Evolutionary conservation across 768 basidiomycete genomes (phyloP).

Genomic region (Coprinellus micaceus): DNA sequence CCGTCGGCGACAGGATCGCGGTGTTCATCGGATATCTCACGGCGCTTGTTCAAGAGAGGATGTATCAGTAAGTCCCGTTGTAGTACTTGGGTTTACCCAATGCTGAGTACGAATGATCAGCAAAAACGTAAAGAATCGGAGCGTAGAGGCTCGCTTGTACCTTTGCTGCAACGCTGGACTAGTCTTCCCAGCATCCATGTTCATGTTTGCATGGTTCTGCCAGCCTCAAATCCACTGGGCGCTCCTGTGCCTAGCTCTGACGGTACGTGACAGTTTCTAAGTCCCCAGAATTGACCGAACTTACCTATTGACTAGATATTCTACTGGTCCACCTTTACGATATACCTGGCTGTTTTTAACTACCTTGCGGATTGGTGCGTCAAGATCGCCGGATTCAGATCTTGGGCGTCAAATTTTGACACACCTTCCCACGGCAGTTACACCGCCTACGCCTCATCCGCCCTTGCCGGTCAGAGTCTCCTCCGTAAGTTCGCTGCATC

Average conservation of each 20-base stretch:
- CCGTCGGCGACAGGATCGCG: conserved; percentile 47
- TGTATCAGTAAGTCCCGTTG: conserved; percentile 38
- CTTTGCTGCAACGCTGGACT: conserved; percentile 44
- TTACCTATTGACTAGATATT: conserved; percentile 33
- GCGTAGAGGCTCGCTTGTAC: conserved; percentile 52
- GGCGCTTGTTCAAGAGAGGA: conserved; percentile 42
- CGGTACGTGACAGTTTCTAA: conserved; percentile 20
- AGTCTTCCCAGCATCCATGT: conserved; percentile 52
- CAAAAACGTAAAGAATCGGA: conserved; percentile 21
- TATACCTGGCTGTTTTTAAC: conserved; percentile 53
- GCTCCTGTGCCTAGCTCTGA: conserved; percentile 46
- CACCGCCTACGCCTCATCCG: conserved; percentile 56
- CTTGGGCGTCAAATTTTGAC: neutral
- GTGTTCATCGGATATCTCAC: conserved; percentile 39
- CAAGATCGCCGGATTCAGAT: neutral
- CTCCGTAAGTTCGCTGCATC: conserved; percentile 34
- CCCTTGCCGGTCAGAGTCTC: conserved; percentile 59
- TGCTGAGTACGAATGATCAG: conserved; percentile 14
- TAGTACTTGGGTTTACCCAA: neutral
- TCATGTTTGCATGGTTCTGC: conserved; percentile 67
- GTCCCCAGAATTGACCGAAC: neutral
- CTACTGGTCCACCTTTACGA: conserved; percentile 43
- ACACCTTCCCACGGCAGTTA: conserved; percentile 25
- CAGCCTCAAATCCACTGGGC: conserved; percentile 53
- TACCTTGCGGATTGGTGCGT: conserved; percentile 59